Evolutionary conservation across 202 grass and related monocot species (phyloP).

Genomic region (Panicum hallii): DNA sequence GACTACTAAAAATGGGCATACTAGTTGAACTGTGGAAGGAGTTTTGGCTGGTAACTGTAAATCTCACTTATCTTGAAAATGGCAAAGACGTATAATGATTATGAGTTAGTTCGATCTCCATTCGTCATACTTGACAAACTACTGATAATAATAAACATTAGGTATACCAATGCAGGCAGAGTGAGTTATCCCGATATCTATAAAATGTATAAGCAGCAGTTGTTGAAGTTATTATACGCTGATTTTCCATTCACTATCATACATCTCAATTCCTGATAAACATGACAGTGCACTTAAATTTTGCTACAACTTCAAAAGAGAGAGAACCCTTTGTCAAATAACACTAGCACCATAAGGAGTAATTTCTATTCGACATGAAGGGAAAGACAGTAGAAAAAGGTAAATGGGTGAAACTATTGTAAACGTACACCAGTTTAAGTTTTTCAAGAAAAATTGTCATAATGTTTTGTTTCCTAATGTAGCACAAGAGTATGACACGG

Average conservation of each 20-base stretch:
- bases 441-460: neutral
- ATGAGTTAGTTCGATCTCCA: slow-evolving; percentile 4
- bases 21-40: neutral
- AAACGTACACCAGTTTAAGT: neutral
- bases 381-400: neutral
- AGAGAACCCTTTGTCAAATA: neutral
- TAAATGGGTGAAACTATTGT: neutral
- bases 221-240: neutral
- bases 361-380: slow-evolving; percentile 4
- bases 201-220: slow-evolving; percentile 20
- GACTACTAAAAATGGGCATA: slow-evolving; percentile 26
- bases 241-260: neutral
- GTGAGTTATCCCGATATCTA: slow-evolving; percentile 6
- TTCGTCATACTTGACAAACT: slow-evolving; percentile 16
- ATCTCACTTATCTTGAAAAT: slow-evolving; percentile 5
- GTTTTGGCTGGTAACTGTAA: slow-evolving; percentile 5
- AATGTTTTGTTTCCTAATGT: slow-evolving; percentile 13
- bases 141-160: slow-evolving; percentile 9
- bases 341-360: neutral
- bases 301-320: neutral
- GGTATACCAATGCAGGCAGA: neutral
- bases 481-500: neutral
- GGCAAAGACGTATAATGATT: neutral
- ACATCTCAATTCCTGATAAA: neutral
- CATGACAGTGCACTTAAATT: neutral